These are phyloP conservation scores for Cenococcum geophilum DNA, from an alignment of 495 filamentous ascomycete genomes.

Conservation along the genomic window DNA sequence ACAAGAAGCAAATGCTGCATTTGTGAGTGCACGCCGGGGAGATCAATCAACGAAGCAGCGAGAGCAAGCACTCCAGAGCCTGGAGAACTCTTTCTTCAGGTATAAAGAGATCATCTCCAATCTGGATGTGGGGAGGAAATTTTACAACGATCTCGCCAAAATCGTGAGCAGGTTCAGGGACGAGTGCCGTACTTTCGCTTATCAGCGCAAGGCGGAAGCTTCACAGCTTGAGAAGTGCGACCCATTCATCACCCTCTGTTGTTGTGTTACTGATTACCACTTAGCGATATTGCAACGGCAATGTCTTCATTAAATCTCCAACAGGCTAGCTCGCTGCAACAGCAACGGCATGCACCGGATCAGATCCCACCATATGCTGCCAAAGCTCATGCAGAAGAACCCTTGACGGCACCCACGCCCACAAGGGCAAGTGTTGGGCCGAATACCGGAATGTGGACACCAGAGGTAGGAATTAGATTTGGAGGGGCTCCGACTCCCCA, in stretches of 20 bases:
- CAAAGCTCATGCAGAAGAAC: slow-evolving; percentile 24
- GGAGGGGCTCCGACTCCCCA: slow-evolving; percentile 30
- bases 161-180: slow-evolving; percentile 76
- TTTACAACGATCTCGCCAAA: slow-evolving; percentile 91
- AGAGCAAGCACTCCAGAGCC: slow-evolving; percentile 75
- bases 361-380: slow-evolving; percentile 32
- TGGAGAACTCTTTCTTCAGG: slow-evolving; percentile 80
- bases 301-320: slow-evolving; percentile 57
- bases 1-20: slow-evolving; percentile 68
- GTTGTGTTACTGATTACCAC: slow-evolving; percentile 20
- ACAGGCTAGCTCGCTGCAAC: slow-evolving; percentile 38
- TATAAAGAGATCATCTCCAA: slow-evolving; percentile 93
- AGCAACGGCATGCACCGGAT: slow-evolving; percentile 32
- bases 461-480: slow-evolving; percentile 75
- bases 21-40: slow-evolving; percentile 62
- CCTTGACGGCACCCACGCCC: slow-evolving; percentile 31
- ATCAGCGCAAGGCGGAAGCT: slow-evolving; percentile 73
- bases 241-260: background rate
- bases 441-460: slow-evolving; percentile 57
- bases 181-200: slow-evolving; percentile 69
- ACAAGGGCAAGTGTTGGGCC: slow-evolving; percentile 32
- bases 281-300: slow-evolving; percentile 56
- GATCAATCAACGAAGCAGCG: slow-evolving; percentile 70
- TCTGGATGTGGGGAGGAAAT: slow-evolving; percentile 81
- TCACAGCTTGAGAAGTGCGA: slow-evolving; percentile 65